phyloP scores from a whole-genome alignment of 2,329 filamentous ascomycete genomes.

The Cercospora sesami region DNA sequence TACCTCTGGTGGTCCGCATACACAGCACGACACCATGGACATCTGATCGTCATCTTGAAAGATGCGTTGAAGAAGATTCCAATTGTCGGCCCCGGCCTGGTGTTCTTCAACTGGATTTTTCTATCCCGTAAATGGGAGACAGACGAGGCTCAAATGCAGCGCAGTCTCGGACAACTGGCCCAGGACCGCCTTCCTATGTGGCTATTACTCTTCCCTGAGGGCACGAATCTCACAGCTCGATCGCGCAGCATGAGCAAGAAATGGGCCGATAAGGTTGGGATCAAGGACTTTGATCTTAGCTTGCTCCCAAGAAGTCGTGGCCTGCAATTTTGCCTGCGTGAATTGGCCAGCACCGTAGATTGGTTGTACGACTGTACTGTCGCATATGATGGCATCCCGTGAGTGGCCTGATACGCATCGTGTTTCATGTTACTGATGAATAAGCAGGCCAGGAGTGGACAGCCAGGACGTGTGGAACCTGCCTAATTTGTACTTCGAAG shows the following conservation, averaged over 20 bases:
- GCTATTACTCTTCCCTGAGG: conserved; percentile 84
- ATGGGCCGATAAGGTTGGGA: conserved; percentile 73
- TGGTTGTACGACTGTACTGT: conserved; percentile 93
- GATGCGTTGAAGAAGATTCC: conserved; percentile 82
- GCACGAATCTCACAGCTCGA: conserved; percentile 76
- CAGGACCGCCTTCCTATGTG: conserved; percentile 69
- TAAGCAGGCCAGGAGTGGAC: conserved; percentile 63
- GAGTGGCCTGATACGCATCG: conserved; percentile 49
- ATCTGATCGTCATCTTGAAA: conserved; percentile 87
- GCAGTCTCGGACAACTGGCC: conserved; percentile 72
- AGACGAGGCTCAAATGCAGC: conserved; percentile 71
- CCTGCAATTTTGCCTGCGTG: conserved; percentile 73
- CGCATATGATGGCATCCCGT: conserved; percentile 92
- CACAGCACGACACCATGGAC: conserved; percentile 66
- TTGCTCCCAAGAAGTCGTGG: conserved; percentile 80
- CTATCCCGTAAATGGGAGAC: conserved; percentile 86
- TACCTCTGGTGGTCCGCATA: conserved; percentile 94
- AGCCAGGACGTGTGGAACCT: conserved; percentile 87
- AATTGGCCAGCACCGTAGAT: conserved; percentile 71
- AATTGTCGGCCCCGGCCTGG: conserved; percentile 78
- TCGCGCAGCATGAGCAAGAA: conserved; percentile 66
- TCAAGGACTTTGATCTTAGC: conserved; percentile 68
- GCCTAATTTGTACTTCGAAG: conserved; percentile 81
- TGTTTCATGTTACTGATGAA: conserved; percentile 17
- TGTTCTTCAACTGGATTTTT: conserved; percentile 86